These are phyloP conservation scores for Cystofilobasidium capitatum DNA, from an alignment of 768 basidiomycete species.

Conservation along the genomic window DNA sequence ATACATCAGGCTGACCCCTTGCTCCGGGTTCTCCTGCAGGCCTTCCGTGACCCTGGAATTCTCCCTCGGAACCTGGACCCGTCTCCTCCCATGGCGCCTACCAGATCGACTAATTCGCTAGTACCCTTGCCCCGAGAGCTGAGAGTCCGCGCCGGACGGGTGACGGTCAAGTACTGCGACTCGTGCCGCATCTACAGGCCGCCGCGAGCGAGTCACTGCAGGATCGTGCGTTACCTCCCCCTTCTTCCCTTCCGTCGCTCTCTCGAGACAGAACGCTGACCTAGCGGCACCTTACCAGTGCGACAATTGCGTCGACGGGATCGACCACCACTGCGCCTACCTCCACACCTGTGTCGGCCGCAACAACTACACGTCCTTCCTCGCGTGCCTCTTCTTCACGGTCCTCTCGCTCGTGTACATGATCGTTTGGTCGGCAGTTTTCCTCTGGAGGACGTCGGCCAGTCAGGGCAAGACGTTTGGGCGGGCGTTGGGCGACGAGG, in stretches of 20 bases:
- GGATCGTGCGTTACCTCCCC: conserved; percentile 53
- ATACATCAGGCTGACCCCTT: neutral
- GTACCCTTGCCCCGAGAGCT: conserved; percentile 72
- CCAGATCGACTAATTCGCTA: conserved; percentile 49
- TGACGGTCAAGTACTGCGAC: conserved; percentile 84
- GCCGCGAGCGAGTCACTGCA: conserved; percentile 89
- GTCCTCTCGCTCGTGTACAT: conserved; percentile 63
- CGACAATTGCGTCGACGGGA: conserved; percentile 93
- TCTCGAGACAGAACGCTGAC: neutral
- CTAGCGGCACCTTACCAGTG: conserved; percentile 50
- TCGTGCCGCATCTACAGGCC: conserved; percentile 90
- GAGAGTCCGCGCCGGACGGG: conserved; percentile 64
- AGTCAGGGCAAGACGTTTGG: conserved; percentile 40
- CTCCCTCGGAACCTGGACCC: conserved; percentile 78
- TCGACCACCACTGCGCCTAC: conserved; percentile 49
- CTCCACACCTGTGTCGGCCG: conserved; percentile 91
- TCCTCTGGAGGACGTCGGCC: conserved; percentile 44
- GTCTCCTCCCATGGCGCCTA: conserved; percentile 62
- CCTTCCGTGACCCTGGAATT: conserved; percentile 76
- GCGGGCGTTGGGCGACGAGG: conserved; percentile 47
- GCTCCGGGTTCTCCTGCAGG: conserved; percentile 39
- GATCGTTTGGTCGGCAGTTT: conserved; percentile 72
- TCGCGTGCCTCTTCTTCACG: conserved; percentile 69
- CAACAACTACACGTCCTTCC: conserved; percentile 90
- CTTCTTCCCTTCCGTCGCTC: neutral